These are phyloP conservation scores for Fistulifera pelliculosa DNA, from an alignment of 108 stramenopile genomes.

Conservation along the genomic window DNA sequence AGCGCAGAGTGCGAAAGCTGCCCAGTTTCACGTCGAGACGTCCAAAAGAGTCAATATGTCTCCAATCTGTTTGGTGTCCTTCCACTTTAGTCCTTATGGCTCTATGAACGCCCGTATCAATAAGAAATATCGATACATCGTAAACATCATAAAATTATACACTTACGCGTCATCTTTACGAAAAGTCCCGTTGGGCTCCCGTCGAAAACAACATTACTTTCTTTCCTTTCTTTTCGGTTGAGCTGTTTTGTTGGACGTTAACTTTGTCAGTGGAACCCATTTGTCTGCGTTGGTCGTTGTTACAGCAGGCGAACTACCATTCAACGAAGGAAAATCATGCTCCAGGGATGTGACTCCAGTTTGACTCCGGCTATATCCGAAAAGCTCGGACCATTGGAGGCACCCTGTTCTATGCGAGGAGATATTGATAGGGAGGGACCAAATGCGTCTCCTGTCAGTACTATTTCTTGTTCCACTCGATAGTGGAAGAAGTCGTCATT, in stretches of 20 bases:
- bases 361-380: conserved; percentile 1
- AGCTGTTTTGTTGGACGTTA: no score
- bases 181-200: not conserved
- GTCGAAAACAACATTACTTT: not conserved
- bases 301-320: no score
- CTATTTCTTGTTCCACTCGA: conserved; percentile 5
- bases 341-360: not conserved
- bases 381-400: not conserved
- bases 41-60: conserved; percentile 41
- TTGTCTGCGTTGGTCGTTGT: no score
- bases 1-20: conserved; percentile 31
- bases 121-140: no score
- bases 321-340: conserved; percentile 17
- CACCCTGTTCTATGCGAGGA: not conserved
- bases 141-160: not conserved
- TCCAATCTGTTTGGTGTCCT: conserved; percentile 14
- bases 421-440: not conserved
- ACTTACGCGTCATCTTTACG: not conserved
- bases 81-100: not conserved
- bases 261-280: no score
- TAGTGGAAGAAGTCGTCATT: conserved; percentile 49
- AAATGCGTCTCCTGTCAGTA: conserved; percentile 8
- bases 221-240: no score
- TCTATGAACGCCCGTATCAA: no score
- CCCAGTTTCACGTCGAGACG: conserved; percentile 40